Percentiles rank a stretch among this genome's conserved stretches.
Evolutionary conservation across 2,329 filamentous ascomycete genomes (phyloP).

Genomic region (Drechslerella stenobrocha): DNA sequence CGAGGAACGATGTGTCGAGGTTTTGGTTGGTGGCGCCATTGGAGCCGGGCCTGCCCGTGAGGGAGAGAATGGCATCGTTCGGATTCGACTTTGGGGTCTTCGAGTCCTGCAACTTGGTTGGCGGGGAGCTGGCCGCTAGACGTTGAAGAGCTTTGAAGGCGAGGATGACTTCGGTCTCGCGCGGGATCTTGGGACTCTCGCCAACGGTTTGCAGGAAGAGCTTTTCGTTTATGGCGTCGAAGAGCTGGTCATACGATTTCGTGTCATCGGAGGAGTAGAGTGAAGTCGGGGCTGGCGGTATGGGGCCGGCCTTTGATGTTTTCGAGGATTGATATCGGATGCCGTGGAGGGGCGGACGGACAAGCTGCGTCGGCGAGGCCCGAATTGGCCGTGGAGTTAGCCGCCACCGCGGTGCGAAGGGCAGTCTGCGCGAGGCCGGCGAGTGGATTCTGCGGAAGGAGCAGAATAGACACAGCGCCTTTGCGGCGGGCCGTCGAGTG

Average conservation of each 20-base stretch:
- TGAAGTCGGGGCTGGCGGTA: slow-evolving; percentile 9
- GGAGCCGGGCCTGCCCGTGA: slow-evolving; percentile 55
- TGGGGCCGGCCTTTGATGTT: not conserved
- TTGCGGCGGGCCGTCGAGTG: slow-evolving; percentile 30
- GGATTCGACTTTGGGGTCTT: slow-evolving; percentile 51
- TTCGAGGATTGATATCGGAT: slow-evolving; percentile 23
- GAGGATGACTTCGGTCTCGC: slow-evolving; percentile 49
- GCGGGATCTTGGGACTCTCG: slow-evolving; percentile 37
- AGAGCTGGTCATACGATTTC: slow-evolving; percentile 32
- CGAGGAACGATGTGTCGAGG: slow-evolving; percentile 14
- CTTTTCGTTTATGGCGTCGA: slow-evolving; percentile 43
- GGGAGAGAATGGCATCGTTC: slow-evolving; percentile 56
- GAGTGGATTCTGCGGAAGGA: slow-evolving; percentile 27
- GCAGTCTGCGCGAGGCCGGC: slow-evolving; percentile 4
- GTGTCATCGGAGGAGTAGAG: slow-evolving; percentile 28
- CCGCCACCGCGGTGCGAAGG: slow-evolving; percentile 6
- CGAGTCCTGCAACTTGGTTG: slow-evolving; percentile 46
- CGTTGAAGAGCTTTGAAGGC: slow-evolving; percentile 50
- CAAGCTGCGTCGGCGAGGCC: not conserved
- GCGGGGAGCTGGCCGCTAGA: slow-evolving; percentile 51
- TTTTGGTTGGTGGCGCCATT: slow-evolving; percentile 11
- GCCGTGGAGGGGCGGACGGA: slow-evolving; percentile 1
- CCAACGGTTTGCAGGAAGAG: slow-evolving; percentile 36
- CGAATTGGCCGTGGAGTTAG: slow-evolving; percentile 12
- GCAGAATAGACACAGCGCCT: slow-evolving; percentile 40